phyloP scores from a whole-genome alignment of 106 monocot genomes.

The Posidonia australis region DNA sequence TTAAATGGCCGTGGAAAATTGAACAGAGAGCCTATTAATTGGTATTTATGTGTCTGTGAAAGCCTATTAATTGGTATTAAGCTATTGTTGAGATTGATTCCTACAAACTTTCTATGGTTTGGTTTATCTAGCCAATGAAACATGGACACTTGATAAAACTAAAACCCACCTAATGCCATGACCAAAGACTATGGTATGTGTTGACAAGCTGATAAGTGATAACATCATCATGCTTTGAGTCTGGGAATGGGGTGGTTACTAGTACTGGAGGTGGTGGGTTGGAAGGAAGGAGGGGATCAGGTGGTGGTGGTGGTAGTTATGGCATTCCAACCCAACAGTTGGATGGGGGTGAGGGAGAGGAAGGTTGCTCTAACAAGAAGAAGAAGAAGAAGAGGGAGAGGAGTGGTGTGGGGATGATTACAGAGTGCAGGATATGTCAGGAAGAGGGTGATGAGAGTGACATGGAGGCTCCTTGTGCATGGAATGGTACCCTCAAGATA shows the following conservation, averaged over 20 bases:
- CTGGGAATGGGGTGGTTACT: slow-evolving; percentile 2
- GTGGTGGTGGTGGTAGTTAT: not conserved
- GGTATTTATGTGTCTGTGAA: no score
- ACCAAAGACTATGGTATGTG: slow-evolving; percentile 71
- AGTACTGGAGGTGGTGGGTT: slow-evolving; percentile 7
- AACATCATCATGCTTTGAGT: slow-evolving; percentile 36
- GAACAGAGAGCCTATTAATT: no score
- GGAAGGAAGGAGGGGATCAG: slow-evolving; percentile 10
- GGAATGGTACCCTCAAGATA: slow-evolving; percentile 90
- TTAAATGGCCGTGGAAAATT: no score
- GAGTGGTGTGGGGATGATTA: slow-evolving; percentile 13
- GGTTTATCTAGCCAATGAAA: no score
- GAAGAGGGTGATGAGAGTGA: slow-evolving; percentile 75
- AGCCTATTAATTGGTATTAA: no score
- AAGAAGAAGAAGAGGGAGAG: slow-evolving; percentile 11
- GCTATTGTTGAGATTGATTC: no score
- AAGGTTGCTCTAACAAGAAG: slow-evolving; percentile 16
- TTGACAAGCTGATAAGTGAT: slow-evolving; percentile 60
- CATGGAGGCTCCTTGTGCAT: slow-evolving; percentile 86
- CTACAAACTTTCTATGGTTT: no score
- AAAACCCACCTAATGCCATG: no score
- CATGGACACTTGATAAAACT: no score
- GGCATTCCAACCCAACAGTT: not conserved
- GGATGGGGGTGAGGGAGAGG: slow-evolving; percentile 9
- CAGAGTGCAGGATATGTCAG: slow-evolving; percentile 76